These are phyloP conservation scores for Metarhizium humberi DNA, from an alignment of 2,329 filamentous ascomycete genomes.

Conservation along the genomic window DNA sequence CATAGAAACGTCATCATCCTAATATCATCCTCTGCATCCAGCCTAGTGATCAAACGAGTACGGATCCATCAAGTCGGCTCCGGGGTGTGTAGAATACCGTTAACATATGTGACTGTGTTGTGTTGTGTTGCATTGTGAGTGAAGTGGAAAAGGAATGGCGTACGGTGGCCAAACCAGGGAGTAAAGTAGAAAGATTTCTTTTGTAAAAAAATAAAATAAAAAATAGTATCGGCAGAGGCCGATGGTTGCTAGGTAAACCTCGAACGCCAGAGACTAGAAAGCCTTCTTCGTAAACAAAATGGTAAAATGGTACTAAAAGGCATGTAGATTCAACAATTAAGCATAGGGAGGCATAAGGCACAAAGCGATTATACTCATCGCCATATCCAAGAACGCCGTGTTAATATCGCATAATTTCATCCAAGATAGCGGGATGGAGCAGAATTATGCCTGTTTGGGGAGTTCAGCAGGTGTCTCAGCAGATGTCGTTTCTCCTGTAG, in stretches of 20 bases:
- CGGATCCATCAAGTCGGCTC: background rate
- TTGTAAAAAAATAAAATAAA: background rate
- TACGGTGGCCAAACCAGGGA: background rate
- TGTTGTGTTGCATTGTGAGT: background rate
- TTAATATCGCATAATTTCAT: background rate
- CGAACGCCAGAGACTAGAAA: background rate
- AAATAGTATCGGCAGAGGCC: background rate
- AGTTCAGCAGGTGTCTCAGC: background rate
- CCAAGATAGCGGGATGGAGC: background rate
- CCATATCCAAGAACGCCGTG: background rate
- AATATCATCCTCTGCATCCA: background rate
- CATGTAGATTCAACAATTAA: background rate
- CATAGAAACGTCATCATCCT: constrained; percentile 1
- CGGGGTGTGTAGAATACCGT: background rate
- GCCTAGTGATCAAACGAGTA: background rate
- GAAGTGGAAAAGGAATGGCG: background rate
- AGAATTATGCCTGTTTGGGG: background rate
- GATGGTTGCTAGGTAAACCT: background rate
- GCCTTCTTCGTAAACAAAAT: background rate
- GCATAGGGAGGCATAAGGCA: background rate
- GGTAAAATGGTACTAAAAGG: background rate
- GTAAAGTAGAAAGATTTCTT: background rate
- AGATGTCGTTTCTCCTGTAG: background rate
- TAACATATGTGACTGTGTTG: background rate
- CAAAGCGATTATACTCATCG: background rate